These are phyloP conservation scores for Syzygium grande DNA, from an alignment of 345 rosid genomes.

Conservation along the genomic window DNA sequence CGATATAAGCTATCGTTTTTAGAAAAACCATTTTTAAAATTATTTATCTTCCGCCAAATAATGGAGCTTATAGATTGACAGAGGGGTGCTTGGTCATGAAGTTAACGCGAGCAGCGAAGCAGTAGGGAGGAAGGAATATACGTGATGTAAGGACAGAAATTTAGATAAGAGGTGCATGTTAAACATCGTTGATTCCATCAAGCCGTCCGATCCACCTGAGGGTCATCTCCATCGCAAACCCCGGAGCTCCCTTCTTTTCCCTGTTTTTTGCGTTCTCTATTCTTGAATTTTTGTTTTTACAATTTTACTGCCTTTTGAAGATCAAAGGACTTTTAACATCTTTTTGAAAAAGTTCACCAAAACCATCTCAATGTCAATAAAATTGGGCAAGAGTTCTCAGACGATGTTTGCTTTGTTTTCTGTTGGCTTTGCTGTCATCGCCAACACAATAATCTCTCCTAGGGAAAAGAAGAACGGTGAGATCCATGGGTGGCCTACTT, in stretches of 20 bases:
- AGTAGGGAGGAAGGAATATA: accelerated
- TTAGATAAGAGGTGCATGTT: too few species aligned
- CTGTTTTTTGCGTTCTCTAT: not conserved
- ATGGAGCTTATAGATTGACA: too few species aligned
- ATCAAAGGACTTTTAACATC: not conserved
- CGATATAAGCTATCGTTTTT: too few species aligned
- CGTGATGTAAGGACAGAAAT: too few species aligned
- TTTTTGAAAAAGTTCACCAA: not conserved
- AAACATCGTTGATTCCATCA: not conserved
- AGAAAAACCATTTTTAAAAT: too few species aligned
- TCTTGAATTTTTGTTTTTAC: accelerated
- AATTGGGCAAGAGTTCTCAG: not conserved
- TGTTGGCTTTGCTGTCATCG: not conserved
- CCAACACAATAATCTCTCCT: not conserved
- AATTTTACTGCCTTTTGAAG: not conserved
- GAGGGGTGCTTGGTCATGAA: not conserved
- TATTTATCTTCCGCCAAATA: too few species aligned
- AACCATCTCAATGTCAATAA: not conserved
- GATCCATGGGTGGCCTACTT: not conserved
- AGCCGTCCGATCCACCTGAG: not conserved
- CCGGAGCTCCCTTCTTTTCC: not conserved
- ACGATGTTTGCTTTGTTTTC: not conserved
- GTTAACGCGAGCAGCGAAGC: too few species aligned
- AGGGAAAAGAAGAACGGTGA: not conserved
- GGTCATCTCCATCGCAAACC: not conserved